These are phyloP conservation scores for Ophiobolus disseminans DNA, from an alignment of 2,329 filamentous ascomycete species.

Conservation along the genomic window DNA sequence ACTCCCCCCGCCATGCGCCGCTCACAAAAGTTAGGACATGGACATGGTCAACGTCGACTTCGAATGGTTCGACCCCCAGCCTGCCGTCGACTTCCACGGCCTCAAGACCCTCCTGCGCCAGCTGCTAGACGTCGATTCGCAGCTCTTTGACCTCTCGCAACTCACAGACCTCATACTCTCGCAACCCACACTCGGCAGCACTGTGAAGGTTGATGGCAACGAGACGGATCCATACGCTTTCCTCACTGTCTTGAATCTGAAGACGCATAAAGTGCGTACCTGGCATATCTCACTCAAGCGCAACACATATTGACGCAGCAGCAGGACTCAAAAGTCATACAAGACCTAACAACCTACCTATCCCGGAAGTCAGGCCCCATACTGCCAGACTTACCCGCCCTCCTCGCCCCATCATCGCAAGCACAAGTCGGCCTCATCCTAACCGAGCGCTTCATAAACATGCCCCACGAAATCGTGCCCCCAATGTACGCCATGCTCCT, in stretches of 20 bases:
- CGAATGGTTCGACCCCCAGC: conserved; percentile 96
- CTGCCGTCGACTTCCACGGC: conserved; percentile 91
- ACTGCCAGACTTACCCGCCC: conserved; percentile 50
- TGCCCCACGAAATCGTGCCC: conserved; percentile 89
- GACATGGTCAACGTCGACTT: conserved; percentile 96
- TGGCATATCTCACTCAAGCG: background rate
- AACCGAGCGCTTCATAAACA: conserved; percentile 94
- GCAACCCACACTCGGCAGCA: conserved; percentile 88
- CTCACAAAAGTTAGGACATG: conserved; percentile 68
- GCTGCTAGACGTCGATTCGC: conserved; percentile 86
- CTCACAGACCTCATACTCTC: conserved; percentile 86
- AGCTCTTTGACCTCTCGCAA: conserved; percentile 84
- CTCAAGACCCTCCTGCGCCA: conserved; percentile 89
- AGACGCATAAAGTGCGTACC: conserved; percentile 68
- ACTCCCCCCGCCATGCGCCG: conserved; percentile 10
- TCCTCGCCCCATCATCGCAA: conserved; percentile 43
- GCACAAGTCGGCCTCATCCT: conserved; percentile 80
- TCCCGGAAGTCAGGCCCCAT: conserved; percentile 61
- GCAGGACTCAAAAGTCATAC: conserved; percentile 73
- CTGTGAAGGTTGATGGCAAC: conserved; percentile 95
- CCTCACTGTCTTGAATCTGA: conserved; percentile 83
- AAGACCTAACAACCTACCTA: conserved; percentile 76
- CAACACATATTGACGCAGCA: background rate
- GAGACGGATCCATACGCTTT: conserved; percentile 93
- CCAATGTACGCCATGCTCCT: conserved; percentile 94